Base-by-base conservation (phyloP, 164 flowering plant genomes). In the Euptelea pleiosperma region DNA sequence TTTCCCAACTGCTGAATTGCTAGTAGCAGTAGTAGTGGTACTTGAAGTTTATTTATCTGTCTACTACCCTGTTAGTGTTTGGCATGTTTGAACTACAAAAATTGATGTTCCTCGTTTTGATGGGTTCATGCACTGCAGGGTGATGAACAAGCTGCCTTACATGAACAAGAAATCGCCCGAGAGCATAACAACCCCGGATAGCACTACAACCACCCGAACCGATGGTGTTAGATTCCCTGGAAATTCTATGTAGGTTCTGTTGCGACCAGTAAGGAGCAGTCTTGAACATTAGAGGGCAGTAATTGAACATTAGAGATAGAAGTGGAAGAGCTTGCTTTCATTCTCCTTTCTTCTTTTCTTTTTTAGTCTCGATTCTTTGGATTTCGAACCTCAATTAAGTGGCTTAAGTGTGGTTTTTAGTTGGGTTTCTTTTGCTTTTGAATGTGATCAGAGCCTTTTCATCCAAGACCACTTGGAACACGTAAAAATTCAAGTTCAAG, bases 121-220 rank as follows among this genome's bases (percentile, higher is more conserved):
- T 10, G 8, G 42, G 12, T 62, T 22, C 34, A 10, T 39, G 30
- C 11, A 18, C 25, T 69, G 68, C 69, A 81, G 85, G 71, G 72
- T 65, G 49, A 72, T 64, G 76, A 76, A 19, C 39, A 35, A 66
- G 5, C 73, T 70, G 1, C 85, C 85, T 5, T 81, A 81, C 53
- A 54, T 61, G 37, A 16, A 40, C 69, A 74, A 70, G 69, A 74
- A 72, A 44, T 52, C 72, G 12, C 25, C 58, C 1, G 80, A 73
- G 2, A 35, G 66, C 25, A 47, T 56, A 16, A 41, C 60, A 33
- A 33, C 37, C 8, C 61, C 44, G 5, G 71, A n/a, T n/a, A n/a
- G n/a, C n/a, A n/a, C n/a, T n/a, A n/a, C n/a, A n/a, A n/a, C n/a
- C n/a, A n/a, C n/a, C n/a, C n/a, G 52, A 41, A 60, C 75, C 31